A percentile compares a stretch with the other conserved stretches of the same genome.
phyloP scores from a whole-genome alignment of 768 basidiomycete genomes.

The Hebeloma cylindrosporum region DNA sequence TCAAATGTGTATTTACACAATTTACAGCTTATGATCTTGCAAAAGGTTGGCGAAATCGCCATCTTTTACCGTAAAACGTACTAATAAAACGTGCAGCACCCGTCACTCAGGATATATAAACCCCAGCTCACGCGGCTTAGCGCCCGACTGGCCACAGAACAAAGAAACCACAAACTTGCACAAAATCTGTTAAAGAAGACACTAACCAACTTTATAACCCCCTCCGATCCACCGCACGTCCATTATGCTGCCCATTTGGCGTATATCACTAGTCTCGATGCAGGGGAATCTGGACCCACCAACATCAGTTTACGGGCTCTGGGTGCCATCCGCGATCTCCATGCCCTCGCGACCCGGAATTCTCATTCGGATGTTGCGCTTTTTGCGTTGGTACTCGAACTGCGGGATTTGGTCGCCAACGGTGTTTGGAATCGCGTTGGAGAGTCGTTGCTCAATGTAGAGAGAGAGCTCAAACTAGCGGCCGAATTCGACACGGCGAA shows the following conservation, averaged over 20 bases:
- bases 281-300: slow-evolving; percentile 9
- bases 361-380: slow-evolving; percentile 45
- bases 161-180: slow-evolving; percentile 55
- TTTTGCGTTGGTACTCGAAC: slow-evolving; percentile 54
- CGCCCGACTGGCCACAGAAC: slow-evolving; percentile 55
- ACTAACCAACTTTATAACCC: slow-evolving; percentile 41
- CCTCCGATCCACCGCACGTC: slow-evolving; percentile 51
- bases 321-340: slow-evolving; percentile 35
- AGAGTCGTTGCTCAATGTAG: slow-evolving; percentile 47
- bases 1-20: slow-evolving; percentile 4
- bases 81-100: slow-evolving; percentile 44
- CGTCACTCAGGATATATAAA: slow-evolving; percentile 60
- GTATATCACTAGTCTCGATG: slow-evolving; percentile 42
- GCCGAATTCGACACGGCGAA: slow-evolving; percentile 26
- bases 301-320: slow-evolving; percentile 25
- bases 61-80: not conserved
- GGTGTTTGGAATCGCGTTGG: slow-evolving; percentile 54
- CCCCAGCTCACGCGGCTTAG: slow-evolving; percentile 62
- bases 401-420: slow-evolving; percentile 54
- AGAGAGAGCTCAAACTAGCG: slow-evolving; percentile 48
- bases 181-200: slow-evolving; percentile 59
- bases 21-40: slow-evolving; percentile 50
- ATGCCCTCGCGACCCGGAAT: slow-evolving; percentile 25
- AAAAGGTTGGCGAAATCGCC: slow-evolving; percentile 44
- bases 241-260: slow-evolving; percentile 58